Evolutionary conservation across 495 filamentous ascomycete species (phyloP).

Genomic region (Lophium mytilinum): DNA sequence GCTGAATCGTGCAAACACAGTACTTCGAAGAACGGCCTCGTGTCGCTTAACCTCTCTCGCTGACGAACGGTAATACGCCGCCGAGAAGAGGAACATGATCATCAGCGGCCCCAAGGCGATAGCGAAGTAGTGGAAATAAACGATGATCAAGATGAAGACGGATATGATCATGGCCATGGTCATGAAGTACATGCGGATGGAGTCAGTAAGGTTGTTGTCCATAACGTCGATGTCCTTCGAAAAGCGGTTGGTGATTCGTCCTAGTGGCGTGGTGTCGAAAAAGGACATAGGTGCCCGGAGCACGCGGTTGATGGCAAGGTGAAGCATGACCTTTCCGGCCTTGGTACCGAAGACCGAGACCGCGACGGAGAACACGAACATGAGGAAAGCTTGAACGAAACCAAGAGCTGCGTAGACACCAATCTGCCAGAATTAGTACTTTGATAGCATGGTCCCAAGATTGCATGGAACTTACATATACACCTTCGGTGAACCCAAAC

Average conservation of each 20-base stretch:
- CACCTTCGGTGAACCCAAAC: conserved; percentile 53
- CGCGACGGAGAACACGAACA: conserved; percentile 62
- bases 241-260: conserved; percentile 96
- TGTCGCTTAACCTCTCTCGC: conserved; percentile 91
- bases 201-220: conserved; percentile 87
- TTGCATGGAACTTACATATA: conserved; percentile 44
- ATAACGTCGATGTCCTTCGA: conserved; percentile 91
- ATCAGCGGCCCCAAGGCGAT: conserved; percentile 80
- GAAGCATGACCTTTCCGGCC: conserved; percentile 73
- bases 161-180: conserved; percentile 63
- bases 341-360: conserved; percentile 73
- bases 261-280: conserved; percentile 93
- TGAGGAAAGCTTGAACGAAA: conserved; percentile 59
- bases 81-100: conserved; percentile 71
- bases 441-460: neutral
- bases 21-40: conserved; percentile 78
- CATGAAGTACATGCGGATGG: conserved; percentile 88
- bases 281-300: conserved; percentile 92
- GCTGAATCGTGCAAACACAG: conserved; percentile 83
- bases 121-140: conserved; percentile 88
- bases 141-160: conserved; percentile 81
- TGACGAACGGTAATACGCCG: conserved; percentile 82
- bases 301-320: conserved; percentile 69
- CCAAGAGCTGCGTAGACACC: conserved; percentile 78
- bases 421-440: conserved; percentile 41